Base-by-base conservation (phyloP, 1,139 yeast species). In the Suhomyces maxii region DNA sequence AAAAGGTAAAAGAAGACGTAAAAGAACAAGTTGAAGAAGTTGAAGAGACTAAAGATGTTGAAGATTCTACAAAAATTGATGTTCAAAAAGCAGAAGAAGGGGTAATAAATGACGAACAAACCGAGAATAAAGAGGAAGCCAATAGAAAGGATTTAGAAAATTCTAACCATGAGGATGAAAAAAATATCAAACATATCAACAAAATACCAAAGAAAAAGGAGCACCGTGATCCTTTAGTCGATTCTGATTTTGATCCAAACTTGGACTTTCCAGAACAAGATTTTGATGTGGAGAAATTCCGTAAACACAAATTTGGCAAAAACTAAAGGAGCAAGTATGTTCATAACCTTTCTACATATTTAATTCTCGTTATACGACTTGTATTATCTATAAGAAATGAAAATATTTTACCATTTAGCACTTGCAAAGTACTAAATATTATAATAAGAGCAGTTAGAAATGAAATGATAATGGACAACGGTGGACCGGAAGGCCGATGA, bases 161-260 rank as follows among this genome's bases (percentile, higher is more conserved):
- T 3, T 28, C 31, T 28, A 11, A 28, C 28, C 33, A 33, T 1
- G n/a, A 35, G 7, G 30, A 30, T 8, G 13, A 53, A 44, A 39
- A 45, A 18, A 33, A 44, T 39, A 36, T 33, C 36, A 34, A 43
- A 26, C 41, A 28, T 11, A 33, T 30, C 36, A 52, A 43, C 44
- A 39, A 44, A 35, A 30, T n/a, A 13, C 23, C 4, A 6, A 9
- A 11, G 6, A 25, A 26, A 10, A 37, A 34, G 12, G 8, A 12
- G 7, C 40, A 10, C 1, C 32, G 66, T 42, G 65, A 64, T 38
- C 60, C 60, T 2, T 47, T 58, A 6, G 53, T 66, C 8, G 71
- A 66, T 44, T 61, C 68, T 3, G 67, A 61, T 13, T 66, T 57
- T 40, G 65, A 67, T 44, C 48, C 68, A 1, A 55, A 60, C 40